A percentile compares a stretch with the other conserved stretches of the same genome.
phyloP scores from a whole-genome alignment of 306 rosid genomes.

The Prosopis cineraria region DNA sequence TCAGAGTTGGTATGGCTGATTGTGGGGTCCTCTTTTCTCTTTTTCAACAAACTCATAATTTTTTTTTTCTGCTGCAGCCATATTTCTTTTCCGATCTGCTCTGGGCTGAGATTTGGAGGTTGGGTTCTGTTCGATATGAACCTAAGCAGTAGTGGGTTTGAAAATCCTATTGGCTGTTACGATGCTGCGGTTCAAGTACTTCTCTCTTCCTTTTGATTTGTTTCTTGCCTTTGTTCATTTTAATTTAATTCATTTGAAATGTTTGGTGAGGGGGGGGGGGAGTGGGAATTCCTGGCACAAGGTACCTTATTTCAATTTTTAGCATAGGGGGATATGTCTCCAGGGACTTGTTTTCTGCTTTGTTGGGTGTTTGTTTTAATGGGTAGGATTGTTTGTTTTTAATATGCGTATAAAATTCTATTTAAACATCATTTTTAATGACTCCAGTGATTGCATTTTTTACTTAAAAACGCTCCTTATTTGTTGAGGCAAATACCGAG shows the following conservation, averaged over 20 bases:
- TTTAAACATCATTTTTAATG: background rate
- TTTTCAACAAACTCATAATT: background rate
- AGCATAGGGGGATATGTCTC: background rate
- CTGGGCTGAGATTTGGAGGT: background rate
- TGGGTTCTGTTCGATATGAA: slow-evolving; percentile 35
- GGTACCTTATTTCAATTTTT: slow-evolving; percentile 16
- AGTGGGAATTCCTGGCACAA: background rate
- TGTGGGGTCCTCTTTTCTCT: background rate
- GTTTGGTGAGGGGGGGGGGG: background rate
- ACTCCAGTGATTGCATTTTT: background rate
- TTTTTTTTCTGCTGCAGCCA: background rate
- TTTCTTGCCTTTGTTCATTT: background rate
- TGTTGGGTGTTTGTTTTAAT: background rate
- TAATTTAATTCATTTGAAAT: slow-evolving; percentile 2
- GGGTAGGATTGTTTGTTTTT: background rate
- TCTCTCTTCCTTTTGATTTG: background rate
- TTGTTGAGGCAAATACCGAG: background rate
- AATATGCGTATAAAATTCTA: slow-evolving; percentile 8
- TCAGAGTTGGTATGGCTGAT: background rate
- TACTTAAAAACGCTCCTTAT: background rate
- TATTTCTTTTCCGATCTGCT: slow-evolving; percentile 31
- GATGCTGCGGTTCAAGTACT: slow-evolving; percentile 80
- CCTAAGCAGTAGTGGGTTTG: slow-evolving; percentile 42
- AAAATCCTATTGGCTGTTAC: slow-evolving; percentile 72
- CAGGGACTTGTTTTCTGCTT: background rate